These are phyloP conservation scores for Beauveria brongniartii DNA, from an alignment of 2,329 filamentous ascomycete genomes.

Conservation along the genomic window DNA sequence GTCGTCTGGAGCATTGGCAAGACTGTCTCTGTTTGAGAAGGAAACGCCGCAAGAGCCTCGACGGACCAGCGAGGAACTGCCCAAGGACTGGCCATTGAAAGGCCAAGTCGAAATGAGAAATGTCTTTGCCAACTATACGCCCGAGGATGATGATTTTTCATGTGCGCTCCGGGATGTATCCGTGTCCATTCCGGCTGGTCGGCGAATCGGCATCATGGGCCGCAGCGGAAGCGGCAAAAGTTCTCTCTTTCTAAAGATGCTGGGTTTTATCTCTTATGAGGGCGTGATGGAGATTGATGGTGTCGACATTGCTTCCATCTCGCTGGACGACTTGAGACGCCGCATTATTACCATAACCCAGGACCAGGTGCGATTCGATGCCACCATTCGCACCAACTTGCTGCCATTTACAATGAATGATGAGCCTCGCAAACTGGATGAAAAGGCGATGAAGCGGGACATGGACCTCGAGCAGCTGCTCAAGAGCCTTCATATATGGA, in stretches of 20 bases:
- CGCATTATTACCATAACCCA: conserved; percentile 15
- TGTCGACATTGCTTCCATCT: background rate
- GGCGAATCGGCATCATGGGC: background rate
- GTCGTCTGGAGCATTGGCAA: background rate
- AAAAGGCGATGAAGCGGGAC: background rate
- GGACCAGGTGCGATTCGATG: conserved; percentile 14
- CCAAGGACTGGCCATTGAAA: background rate
- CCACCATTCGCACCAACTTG: background rate
- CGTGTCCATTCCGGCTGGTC: background rate
- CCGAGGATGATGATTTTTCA: background rate
- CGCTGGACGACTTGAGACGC: background rate
- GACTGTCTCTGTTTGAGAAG: background rate
- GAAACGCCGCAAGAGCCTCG: background rate
- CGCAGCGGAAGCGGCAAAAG: background rate
- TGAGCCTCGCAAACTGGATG: background rate
- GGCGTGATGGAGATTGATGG: background rate
- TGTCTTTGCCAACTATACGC: background rate
- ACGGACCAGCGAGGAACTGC: background rate
- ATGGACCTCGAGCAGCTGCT: background rate
- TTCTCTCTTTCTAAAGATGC: background rate
- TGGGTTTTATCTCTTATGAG: background rate
- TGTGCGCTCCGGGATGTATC: background rate
- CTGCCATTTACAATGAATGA: background rate
- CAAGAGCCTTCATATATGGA: background rate
- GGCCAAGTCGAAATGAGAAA: background rate